These are phyloP conservation scores for Fraxinus anomala DNA, from an alignment of 257 asterid genomes.

Conservation along the genomic window DNA sequence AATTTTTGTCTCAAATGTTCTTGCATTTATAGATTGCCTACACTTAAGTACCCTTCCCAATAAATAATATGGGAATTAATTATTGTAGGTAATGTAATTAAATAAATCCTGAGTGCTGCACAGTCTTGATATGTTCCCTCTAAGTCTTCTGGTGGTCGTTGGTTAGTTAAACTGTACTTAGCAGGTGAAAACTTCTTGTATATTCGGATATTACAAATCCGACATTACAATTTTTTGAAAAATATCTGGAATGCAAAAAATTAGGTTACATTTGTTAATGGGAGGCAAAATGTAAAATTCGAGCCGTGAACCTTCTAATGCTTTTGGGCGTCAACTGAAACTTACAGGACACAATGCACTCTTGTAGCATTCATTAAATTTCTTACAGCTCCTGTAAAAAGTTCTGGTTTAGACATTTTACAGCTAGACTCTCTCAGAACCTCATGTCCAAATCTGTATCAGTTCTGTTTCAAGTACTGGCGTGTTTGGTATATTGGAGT, in stretches of 20 bases:
- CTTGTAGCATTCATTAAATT: neutral
- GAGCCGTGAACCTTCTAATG: neutral
- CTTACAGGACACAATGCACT: neutral
- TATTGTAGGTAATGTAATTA: neutral
- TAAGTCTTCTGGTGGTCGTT: neutral
- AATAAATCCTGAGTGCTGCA: neutral
- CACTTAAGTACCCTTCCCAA: neutral
- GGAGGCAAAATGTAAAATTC: neutral
- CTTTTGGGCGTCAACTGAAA: neutral
- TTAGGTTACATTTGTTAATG: neutral
- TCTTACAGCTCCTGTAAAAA: neutral
- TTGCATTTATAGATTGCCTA: neutral
- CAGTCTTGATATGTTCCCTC: neutral
- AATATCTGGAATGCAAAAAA: neutral
- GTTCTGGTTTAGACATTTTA: neutral
- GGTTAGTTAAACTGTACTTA: neutral
- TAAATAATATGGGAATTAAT: neutral
- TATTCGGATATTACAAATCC: neutral
- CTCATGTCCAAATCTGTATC: neutral
- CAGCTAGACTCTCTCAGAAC: too few relatives aligned
- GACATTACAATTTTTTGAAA: neutral
- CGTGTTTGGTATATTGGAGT: neutral
- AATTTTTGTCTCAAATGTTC: neutral
- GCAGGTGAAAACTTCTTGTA: neutral
- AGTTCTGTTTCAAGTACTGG: neutral